These are phyloP conservation scores for Leishmania aethiopica DNA, from an alignment of 208 protist genomes.

Conservation along the genomic window DNA sequence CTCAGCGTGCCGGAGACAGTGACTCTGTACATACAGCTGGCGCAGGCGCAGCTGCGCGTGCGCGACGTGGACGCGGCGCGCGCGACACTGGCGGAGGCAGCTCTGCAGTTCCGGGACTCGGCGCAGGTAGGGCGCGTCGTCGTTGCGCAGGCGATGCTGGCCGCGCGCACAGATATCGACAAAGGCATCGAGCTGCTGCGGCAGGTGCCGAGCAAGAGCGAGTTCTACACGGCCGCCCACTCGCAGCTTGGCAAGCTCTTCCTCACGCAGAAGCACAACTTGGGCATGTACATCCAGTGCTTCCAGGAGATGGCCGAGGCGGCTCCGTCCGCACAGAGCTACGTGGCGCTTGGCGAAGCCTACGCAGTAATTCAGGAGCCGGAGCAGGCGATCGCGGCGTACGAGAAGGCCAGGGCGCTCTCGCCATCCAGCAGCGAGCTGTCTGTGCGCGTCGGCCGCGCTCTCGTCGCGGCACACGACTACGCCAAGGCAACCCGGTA, in stretches of 20 bases:
- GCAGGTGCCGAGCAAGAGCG: constrained; percentile 66
- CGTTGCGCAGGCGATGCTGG: constrained; percentile 88
- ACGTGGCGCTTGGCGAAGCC: constrained; percentile 87
- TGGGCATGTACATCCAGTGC: constrained; percentile 78
- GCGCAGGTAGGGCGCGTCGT: constrained; percentile 72
- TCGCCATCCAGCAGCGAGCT: constrained; percentile 84
- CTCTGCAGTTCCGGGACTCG: constrained; percentile 62
- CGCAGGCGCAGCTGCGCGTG: constrained; percentile 76
- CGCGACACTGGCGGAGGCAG: constrained; percentile 62
- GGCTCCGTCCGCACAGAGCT: constrained; percentile 69
- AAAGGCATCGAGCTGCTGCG: constrained; percentile 81
- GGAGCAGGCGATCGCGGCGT: constrained; percentile 90
- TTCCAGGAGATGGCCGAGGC: constrained; percentile 92
- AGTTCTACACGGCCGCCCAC: constrained; percentile 83
- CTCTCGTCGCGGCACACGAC: constrained; percentile 94
- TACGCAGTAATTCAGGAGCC: constrained; percentile 90
- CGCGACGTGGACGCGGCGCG: constrained; percentile 83
- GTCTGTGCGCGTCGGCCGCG: constrained; percentile 91
- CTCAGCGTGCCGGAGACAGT: constrained; percentile 88
- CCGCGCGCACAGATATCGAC: constrained; percentile 82
- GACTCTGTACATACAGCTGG: constrained; percentile 86
- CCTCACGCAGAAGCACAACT: constrained; percentile 82
- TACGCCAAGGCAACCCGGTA: constrained; percentile 92
- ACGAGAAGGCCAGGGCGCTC: constrained; percentile 86
- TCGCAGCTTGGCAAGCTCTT: constrained; percentile 92